A percentile compares a stretch with the other conserved stretches of the same genome.
These are phyloP conservation scores for Juncus effusus DNA, from an alignment of 176 grass and related monocot genomes.

Conservation along the genomic window DNA sequence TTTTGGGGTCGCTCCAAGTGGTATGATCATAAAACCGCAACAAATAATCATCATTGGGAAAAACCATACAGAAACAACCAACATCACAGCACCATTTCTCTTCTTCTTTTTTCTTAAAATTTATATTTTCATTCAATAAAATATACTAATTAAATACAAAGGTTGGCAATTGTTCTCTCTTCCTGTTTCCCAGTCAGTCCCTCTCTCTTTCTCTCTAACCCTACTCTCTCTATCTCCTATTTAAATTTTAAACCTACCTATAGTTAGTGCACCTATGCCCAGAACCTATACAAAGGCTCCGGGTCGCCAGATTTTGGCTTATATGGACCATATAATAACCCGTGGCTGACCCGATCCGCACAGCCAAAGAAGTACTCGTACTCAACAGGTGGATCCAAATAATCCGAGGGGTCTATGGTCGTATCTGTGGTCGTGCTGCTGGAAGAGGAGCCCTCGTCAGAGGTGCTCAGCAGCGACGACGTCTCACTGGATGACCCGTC, in stretches of 20 bases:
- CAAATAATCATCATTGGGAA: no score
- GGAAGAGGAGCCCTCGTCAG: constrained; percentile 52
- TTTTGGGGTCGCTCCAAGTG: no score
- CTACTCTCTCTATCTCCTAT: constrained; percentile 24
- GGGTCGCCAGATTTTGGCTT: constrained; percentile 36
- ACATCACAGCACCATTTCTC: no score
- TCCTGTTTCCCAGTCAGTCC: constrained; percentile 38
- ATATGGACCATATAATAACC: constrained; percentile 28
- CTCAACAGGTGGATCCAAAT: constrained; percentile 40
- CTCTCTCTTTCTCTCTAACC: constrained; percentile 36
- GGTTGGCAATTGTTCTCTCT: no score
- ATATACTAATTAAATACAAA: no score
- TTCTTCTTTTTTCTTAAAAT: no score
- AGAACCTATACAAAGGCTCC: background rate
- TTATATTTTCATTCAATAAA: no score
- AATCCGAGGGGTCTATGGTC: constrained; percentile 52
- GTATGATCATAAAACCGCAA: no score
- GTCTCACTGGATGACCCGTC: constrained; percentile 39
- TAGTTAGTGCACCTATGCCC: constrained; percentile 36
- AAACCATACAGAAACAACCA: no score
- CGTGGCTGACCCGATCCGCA: constrained; percentile 30
- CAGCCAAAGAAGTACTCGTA: constrained; percentile 38
- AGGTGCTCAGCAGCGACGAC: constrained; percentile 66
- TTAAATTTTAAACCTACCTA: no score
- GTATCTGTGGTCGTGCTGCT: constrained; percentile 36